Percentiles rank a stretch among this genome's conserved stretches.
phyloP scores from a whole-genome alignment of 2,329 filamentous ascomycete genomes.

The Hypoxylon sp. region DNA sequence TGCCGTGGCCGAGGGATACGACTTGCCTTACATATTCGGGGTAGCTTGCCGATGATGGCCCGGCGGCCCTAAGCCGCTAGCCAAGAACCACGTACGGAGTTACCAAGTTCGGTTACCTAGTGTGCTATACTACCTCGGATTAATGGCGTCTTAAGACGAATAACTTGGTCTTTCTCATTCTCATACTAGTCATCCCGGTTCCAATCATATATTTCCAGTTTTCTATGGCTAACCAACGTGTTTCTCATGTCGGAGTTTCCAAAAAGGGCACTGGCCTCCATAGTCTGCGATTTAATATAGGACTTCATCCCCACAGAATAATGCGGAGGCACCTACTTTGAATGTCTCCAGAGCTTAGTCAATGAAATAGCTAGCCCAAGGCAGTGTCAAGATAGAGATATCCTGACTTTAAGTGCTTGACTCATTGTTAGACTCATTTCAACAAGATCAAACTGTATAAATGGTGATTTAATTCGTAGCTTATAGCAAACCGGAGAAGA shows the following conservation, averaged over 20 bases:
- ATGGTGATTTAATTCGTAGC: no score
- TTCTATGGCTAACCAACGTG: neutral
- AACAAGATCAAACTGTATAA: no score
- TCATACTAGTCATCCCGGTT: neutral
- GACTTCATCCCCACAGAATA: neutral
- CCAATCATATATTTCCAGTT: neutral
- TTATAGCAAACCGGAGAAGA: no score
- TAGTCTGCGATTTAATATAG: neutral
- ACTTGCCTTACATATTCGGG: conserved; percentile 5
- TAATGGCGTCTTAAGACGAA: neutral
- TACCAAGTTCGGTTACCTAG: conserved; percentile 19
- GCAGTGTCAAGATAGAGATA: no score
- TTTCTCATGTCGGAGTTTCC: conserved; percentile 28
- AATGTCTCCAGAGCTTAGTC: neutral
- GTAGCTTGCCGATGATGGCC: conserved; percentile 34
- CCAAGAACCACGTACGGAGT: conserved; percentile 19
- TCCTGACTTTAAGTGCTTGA: no score
- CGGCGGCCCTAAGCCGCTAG: conserved; percentile 27
- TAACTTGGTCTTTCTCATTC: neutral
- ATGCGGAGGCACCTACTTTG: conserved; percentile 28
- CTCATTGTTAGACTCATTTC: no score
- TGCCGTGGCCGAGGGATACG: neutral
- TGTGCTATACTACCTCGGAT: neutral
- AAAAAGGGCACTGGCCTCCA: conserved; percentile 4
- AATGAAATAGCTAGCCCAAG: neutral